A percentile compares a stretch with the other conserved stretches of the same genome.
Evolutionary conservation across 768 basidiomycete species (phyloP).

Genomic region (Lentinula sp.): DNA sequence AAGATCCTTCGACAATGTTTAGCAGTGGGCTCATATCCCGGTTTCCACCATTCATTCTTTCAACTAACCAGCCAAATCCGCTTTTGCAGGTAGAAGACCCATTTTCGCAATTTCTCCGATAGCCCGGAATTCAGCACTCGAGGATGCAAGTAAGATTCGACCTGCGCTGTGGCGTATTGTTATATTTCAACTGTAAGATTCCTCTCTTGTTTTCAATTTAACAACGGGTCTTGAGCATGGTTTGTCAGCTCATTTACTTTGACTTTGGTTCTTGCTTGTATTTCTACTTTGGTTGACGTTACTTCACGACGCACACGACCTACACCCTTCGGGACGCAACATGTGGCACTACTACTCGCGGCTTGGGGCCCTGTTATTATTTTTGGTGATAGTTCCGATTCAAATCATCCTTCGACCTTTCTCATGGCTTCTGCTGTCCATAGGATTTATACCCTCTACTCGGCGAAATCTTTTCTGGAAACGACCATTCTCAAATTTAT

Average conservation of each 20-base stretch:
- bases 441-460: background rate
- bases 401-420: background rate
- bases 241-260: slow-evolving; percentile 34
- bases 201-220: background rate
- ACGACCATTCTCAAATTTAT: background rate
- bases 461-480: background rate
- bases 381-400: background rate
- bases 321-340: slow-evolving; percentile 57
- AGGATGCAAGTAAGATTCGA: background rate
- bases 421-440: background rate
- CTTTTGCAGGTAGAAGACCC: background rate
- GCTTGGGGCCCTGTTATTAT: slow-evolving; percentile 52
- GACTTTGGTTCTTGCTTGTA: slow-evolving; percentile 40
- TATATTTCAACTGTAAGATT: slow-evolving; percentile 47
- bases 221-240: slow-evolving; percentile 7
- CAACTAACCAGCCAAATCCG: no score
- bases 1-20: background rate
- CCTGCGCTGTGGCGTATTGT: slow-evolving; percentile 40
- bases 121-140: background rate
- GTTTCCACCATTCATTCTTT: background rate
- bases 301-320: slow-evolving; percentile 29
- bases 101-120: background rate
- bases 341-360: slow-evolving; percentile 51
- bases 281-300: slow-evolving; percentile 49
- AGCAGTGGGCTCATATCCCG: background rate